Percentiles rank a stretch among this genome's conserved stretches.
Evolutionary conservation across 306 rosid species (phyloP).

Genomic region (Fragaria nilgerrensis): DNA sequence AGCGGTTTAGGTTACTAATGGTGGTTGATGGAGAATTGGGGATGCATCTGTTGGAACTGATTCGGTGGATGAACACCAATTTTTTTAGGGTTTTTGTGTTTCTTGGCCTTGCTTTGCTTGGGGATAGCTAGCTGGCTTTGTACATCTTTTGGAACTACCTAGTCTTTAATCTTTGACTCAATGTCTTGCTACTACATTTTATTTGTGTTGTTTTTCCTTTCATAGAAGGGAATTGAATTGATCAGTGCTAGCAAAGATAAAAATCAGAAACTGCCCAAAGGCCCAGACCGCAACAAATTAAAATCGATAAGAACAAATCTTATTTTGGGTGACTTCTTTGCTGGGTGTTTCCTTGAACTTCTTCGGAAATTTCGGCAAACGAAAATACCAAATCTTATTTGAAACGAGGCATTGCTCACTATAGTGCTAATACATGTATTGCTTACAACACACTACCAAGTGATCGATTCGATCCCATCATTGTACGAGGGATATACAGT

Average conservation of each 20-base stretch:
- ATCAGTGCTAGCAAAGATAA: background rate
- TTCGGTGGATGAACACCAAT: background rate
- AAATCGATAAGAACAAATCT: too few relatives aligned
- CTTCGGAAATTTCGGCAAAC: too few relatives aligned
- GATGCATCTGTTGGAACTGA: background rate
- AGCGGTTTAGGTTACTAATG: conserved; percentile 11
- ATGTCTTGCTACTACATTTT: background rate
- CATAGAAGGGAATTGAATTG: background rate
- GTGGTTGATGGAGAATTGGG: background rate
- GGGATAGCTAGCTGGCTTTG: conserved; percentile 8
- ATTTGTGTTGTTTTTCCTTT: background rate
- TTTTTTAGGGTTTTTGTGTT: background rate
- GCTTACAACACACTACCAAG: too few relatives aligned
- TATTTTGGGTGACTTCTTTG: too few relatives aligned
- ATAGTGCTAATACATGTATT: too few relatives aligned
- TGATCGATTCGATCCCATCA: too few relatives aligned
- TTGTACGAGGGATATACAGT: too few relatives aligned
- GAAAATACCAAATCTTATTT: too few relatives aligned
- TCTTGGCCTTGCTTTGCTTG: background rate
- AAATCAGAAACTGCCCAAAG: too few relatives aligned
- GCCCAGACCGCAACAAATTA: too few relatives aligned
- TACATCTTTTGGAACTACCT: conserved; percentile 20
- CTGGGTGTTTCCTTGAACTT: too few relatives aligned
- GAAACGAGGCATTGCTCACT: too few relatives aligned
- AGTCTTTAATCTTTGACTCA: background rate